These are phyloP conservation scores for Spinacia oleracea DNA, from an alignment of 179 eudicot species.

Conservation along the genomic window DNA sequence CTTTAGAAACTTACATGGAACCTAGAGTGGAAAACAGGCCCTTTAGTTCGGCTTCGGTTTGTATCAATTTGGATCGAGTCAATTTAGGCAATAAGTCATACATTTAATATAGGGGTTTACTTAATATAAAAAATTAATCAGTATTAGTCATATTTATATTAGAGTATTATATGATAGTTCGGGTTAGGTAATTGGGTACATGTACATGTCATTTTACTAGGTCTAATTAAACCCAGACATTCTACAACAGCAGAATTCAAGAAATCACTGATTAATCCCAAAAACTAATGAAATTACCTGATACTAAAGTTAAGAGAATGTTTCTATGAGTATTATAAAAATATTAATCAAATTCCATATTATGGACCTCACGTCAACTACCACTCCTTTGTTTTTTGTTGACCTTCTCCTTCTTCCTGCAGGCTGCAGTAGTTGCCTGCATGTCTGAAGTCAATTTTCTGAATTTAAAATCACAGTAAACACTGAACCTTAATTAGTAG, in stretches of 20 bases:
- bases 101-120: too few species aligned
- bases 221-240: background rate
- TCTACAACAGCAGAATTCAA: background rate
- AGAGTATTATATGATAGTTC: background rate
- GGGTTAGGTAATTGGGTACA: background rate
- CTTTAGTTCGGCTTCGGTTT: background rate
- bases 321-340: background rate
- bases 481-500: conserved; percentile 46
- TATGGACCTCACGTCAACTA: conserved; percentile 43
- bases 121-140: background rate
- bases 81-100: background rate
- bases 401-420: conserved; percentile 9
- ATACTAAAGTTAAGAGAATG: background rate
- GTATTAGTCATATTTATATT: too few species aligned
- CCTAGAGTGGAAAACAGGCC: background rate
- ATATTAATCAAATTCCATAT: background rate
- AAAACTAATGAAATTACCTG: background rate
- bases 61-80: too few species aligned
- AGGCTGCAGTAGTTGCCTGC: conserved; percentile 28
- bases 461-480: conserved; percentile 11
- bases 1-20: background rate
- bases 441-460: conserved; percentile 10
- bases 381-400: background rate
- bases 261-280: background rate
- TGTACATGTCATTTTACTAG: too few species aligned